Base-by-base conservation (phyloP, 139 green algal species). In the Ettlia oleoabundans region DNA sequence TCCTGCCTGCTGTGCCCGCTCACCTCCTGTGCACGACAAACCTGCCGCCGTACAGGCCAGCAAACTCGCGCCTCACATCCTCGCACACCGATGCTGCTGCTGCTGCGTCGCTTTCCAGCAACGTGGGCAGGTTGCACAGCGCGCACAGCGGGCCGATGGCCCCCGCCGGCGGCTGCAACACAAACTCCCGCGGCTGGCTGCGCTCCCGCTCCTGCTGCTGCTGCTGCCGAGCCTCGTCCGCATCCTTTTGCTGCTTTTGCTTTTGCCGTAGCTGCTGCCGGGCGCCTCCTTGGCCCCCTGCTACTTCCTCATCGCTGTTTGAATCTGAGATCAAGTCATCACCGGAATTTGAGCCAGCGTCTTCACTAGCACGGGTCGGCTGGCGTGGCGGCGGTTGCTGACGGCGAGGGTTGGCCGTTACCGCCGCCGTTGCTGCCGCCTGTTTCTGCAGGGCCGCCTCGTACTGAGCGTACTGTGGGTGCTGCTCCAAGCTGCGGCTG, bases 51-150 rank as follows among this genome's bases (percentile, higher is more conserved):
- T 77, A 77, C 70, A 64, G 28, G 32, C 70, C 70, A 26, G 52
- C 70, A 15, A 64, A 40, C 42, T 77, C 70, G 8, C 30, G 43
- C 42, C 70, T n/a, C 24, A 35, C 40, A 6, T 55, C 67, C 30
- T 64, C 70, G 2, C 28, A 26, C 30, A n/a, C 35, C 41, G 24
- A 19, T 30, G 9, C 18, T 15, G 18, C 9, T 5, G 18, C 15
- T 15, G 35, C 42, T 30, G 32, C 22, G 43, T 77, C 70, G 10
- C 42, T 32, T 33, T 62, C n/a, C 70, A 79, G 42, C 35, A 67
- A 28, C 5, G 37, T 43, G 41, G 51, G 33, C 72, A 79, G 72
- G 21, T 33, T 19, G 72, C 72, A 79, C 72, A 79, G 72, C 32
- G 33, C 51, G 51, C 72, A 79, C 28, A 7, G 51, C 72, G 72